Evolutionary conservation across 2,329 filamentous ascomycete species (phyloP), one percentile per base, ranked within the genome.

Genomic region (Dactylellina leptospora): DNA sequence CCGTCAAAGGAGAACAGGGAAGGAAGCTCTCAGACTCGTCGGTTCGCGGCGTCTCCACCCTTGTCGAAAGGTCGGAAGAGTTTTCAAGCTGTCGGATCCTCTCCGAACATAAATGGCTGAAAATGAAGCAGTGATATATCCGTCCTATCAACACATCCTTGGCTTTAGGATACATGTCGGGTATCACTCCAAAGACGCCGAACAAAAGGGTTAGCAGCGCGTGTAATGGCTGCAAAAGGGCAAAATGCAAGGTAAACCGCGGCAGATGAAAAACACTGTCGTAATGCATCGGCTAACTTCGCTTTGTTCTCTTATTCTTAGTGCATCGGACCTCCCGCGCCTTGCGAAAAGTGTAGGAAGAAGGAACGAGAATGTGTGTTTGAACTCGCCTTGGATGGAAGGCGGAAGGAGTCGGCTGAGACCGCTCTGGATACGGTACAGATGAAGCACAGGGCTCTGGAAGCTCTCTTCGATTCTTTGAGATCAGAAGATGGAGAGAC

Each of bases 341-440:
- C 68, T 9, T 72, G 59, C 40, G 38, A 54, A 30, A 25, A 30
- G 9, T 64, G 68, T 23, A 40, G 45, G n/a, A 47, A 38, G 11
- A 71, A 59, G 36, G 13, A 36, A 4, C 58, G 58, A 27, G 51
- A 63, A 53, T 71, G 66, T 45, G 51, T 63, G 16, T 71, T 71
- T 36, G 58, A 71, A 28, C 6, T 20, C 8, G n/a, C 58, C 1
- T 45, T 58, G 10, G 66, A 71, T 25, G 58, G 58, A 6, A 20
- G 66, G 27, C 58, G 66, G 13, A 71, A 71, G 23, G 66, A 71
- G 16, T 54, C 66, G 1, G 58, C 58, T 9, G 60, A 53, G n/a
- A 22, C 22, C 18, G 66, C 66, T 50, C 48, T 71, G 51, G 66
- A 63, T n/a, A 18, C 58, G 4, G 20, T 58, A 42, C 27, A 58